phyloP scores from a whole-genome alignment of 495 filamentous ascomycete species.

The Glarea lozoyensis region DNA sequence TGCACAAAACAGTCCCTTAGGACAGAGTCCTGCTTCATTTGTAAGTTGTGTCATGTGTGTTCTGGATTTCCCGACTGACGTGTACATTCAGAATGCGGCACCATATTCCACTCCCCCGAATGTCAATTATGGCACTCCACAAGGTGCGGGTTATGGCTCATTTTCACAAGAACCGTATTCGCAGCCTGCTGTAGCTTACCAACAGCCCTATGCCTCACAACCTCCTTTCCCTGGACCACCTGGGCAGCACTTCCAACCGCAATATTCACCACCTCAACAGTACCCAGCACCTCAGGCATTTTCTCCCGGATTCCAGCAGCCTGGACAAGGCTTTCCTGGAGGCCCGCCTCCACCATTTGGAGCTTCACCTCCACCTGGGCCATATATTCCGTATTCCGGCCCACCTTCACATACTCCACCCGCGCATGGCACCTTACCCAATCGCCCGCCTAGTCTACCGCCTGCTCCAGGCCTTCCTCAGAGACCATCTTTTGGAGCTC shows the following conservation, averaged over 20 bases:
- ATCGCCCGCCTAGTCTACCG: constrained; percentile 42
- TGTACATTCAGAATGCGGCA: constrained; percentile 23
- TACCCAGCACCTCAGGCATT: constrained; percentile 14
- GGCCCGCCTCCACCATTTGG: constrained; percentile 14
- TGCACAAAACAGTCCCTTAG: constrained; percentile 44
- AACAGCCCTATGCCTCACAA: constrained; percentile 20
- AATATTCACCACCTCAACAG: constrained; percentile 19
- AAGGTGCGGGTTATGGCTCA: constrained; percentile 22
- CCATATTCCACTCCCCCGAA: constrained; percentile 24
- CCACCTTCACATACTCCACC: constrained; percentile 27
- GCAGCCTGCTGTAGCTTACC: constrained; percentile 20
- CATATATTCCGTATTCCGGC: constrained; percentile 32
- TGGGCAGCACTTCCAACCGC: constrained; percentile 19
- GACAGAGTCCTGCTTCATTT: constrained; percentile 43
- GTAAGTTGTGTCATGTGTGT: constrained; percentile 30
- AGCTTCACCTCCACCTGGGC: constrained; percentile 35
- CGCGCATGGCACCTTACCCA: constrained; percentile 26
- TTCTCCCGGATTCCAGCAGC: constrained; percentile 13
- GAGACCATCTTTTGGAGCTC: constrained; percentile 49
- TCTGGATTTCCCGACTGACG: neutral
- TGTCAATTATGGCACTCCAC: constrained; percentile 17
- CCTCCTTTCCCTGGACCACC: constrained; percentile 19
- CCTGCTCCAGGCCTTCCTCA: constrained; percentile 53
- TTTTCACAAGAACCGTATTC: constrained; percentile 23
- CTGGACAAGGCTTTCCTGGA: constrained; percentile 9